Conservation (phyloP, 2,329 filamentous ascomycete species). For the Aspergillus caelatus region DNA sequence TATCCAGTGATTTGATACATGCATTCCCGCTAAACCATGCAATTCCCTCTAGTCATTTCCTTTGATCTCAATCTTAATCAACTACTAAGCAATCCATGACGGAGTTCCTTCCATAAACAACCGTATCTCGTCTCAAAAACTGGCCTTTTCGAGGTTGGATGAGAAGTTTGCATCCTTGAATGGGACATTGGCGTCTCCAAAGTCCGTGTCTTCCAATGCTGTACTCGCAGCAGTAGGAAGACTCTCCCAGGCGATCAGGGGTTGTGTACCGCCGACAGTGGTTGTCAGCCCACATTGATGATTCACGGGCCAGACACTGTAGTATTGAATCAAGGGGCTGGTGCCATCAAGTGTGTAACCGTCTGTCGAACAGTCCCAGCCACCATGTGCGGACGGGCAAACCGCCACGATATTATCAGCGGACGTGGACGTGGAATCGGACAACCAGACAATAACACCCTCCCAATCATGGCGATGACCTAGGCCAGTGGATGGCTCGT, state of each 20-base stretch:
- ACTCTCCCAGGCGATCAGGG: constrained; percentile 54
- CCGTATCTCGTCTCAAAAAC: constrained; percentile 22
- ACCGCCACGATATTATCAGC: constrained; percentile 51
- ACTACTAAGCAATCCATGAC: too few species aligned
- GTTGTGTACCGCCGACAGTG: constrained; percentile 48
- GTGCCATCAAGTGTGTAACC: constrained; percentile 48
- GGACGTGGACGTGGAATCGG: constrained; percentile 35
- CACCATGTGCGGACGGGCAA: constrained; percentile 56
- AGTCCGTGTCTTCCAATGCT: constrained; percentile 51
- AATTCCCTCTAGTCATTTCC: background rate
- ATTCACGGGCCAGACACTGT: constrained; percentile 52
- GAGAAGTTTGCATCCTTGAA: constrained; percentile 52
- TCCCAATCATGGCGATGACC: constrained; percentile 63
- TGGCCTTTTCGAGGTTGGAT: constrained; percentile 46
- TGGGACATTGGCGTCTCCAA: constrained; percentile 51
- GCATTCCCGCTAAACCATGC: background rate
- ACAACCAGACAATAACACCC: constrained; percentile 56
- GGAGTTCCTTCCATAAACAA: too few species aligned
- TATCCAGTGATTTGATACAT: too few species aligned
- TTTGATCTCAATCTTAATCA: too few species aligned
- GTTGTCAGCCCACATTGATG: constrained; percentile 50
- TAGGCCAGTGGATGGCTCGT: constrained; percentile 47
- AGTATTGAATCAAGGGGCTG: constrained; percentile 52
- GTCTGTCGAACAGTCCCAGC: constrained; percentile 48
- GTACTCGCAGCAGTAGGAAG: constrained; percentile 46